Conservation (phyloP, 2,329 filamentous ascomycete genomes). For the Nectriaceae sp. region DNA sequence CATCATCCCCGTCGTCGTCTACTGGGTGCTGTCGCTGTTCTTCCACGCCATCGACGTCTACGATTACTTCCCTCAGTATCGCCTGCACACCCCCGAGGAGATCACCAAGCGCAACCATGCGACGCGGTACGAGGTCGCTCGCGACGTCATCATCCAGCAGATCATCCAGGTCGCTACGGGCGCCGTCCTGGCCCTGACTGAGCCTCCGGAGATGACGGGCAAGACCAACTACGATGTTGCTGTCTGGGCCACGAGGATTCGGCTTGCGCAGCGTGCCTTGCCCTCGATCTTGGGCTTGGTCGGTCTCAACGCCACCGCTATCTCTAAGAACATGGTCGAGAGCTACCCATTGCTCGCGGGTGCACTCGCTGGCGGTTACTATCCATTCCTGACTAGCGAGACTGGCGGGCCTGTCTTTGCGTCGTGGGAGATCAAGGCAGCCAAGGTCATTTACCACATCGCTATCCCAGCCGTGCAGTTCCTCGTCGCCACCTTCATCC, state of each 20-base stretch:
- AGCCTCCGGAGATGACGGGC: slow-evolving; percentile 73
- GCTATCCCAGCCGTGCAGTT: slow-evolving; percentile 79
- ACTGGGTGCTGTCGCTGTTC: slow-evolving; percentile 83
- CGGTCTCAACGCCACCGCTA: slow-evolving; percentile 73
- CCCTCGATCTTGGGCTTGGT: slow-evolving; percentile 70
- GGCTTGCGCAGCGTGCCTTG: slow-evolving; percentile 76
- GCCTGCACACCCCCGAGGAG: slow-evolving; percentile 92
- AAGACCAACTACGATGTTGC: slow-evolving; percentile 84
- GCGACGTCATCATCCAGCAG: slow-evolving; percentile 91
- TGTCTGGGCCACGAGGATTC: slow-evolving; percentile 83
- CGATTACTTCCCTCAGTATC: slow-evolving; percentile 87
- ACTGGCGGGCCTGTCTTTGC: slow-evolving; percentile 74
- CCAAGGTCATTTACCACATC: slow-evolving; percentile 78
- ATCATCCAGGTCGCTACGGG: slow-evolving; percentile 80
- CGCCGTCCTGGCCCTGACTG: slow-evolving; percentile 67
- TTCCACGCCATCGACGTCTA: slow-evolving; percentile 87
- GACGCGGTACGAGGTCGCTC: slow-evolving; percentile 79
- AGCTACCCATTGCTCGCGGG: slow-evolving; percentile 75
- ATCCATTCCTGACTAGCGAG: slow-evolving; percentile 68
- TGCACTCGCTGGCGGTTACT: slow-evolving; percentile 76
- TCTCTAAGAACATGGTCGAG: slow-evolving; percentile 74
- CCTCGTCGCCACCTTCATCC: slow-evolving; percentile 68
- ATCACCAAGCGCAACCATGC: slow-evolving; percentile 86
- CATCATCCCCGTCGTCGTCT: slow-evolving; percentile 75
- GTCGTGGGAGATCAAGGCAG: slow-evolving; percentile 75